Conservation (phyloP, 2,329 filamentous ascomycete genomes). For the Alternaria brassicicola region DNA sequence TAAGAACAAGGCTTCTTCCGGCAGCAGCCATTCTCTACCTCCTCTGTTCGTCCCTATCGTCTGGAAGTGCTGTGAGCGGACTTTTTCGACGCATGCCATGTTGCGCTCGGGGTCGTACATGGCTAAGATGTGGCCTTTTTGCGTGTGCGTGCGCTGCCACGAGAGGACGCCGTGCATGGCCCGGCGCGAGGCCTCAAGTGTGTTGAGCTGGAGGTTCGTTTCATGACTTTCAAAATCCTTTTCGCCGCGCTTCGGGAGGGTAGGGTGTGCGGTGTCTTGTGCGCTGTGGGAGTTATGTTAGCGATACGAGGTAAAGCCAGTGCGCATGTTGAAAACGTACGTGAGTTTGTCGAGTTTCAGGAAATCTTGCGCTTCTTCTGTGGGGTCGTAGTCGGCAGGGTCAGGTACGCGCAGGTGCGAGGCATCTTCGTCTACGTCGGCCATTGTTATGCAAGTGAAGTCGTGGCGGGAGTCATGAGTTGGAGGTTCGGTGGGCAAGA, state of each 20-base stretch:
- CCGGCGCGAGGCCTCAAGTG: conserved; percentile 78
- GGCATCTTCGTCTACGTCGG: conserved; percentile 46
- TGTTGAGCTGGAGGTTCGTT: conserved; percentile 77
- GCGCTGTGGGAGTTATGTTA: conserved; percentile 22
- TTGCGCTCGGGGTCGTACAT: conserved; percentile 73
- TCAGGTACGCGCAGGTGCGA: conserved; percentile 33
- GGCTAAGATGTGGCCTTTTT: conserved; percentile 69
- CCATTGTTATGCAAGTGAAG: conserved; percentile 23
- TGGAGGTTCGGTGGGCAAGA: neutral
- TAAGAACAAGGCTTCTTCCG: conserved; percentile 89
- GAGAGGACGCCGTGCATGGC: conserved; percentile 89
- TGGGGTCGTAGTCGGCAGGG: conserved; percentile 57
- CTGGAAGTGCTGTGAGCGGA: conserved; percentile 73
- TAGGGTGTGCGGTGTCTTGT: conserved; percentile 47
- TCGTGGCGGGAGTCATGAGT: neutral
- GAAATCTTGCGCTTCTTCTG: conserved; percentile 87
- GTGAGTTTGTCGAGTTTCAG: conserved; percentile 69
- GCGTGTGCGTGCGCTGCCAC: conserved; percentile 75
- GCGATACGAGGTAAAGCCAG: neutral
- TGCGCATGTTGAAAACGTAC: conserved; percentile 47
- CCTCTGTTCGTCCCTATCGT: conserved; percentile 69
- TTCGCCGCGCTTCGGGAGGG: conserved; percentile 85
- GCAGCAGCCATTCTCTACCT: conserved; percentile 76
- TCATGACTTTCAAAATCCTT: conserved; percentile 97
- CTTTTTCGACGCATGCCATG: conserved; percentile 68